These are phyloP conservation scores for Aegilops speltoides DNA, from an alignment of 176 grass and related monocot species.

Conservation along the genomic window DNA sequence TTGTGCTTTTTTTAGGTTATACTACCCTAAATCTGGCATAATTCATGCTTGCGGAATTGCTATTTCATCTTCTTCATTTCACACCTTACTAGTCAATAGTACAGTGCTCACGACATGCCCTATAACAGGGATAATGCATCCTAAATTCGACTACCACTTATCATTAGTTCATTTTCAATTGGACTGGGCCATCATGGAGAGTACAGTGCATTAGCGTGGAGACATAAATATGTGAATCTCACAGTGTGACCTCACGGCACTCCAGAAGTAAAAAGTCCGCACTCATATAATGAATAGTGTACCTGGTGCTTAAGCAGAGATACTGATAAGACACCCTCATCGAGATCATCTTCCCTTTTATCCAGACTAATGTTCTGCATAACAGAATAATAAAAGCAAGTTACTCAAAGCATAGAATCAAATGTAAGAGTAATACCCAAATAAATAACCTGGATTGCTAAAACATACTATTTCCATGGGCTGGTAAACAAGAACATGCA, in stretches of 20 bases:
- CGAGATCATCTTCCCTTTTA: constrained; percentile 85
- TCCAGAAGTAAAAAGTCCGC: background rate
- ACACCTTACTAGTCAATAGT: background rate
- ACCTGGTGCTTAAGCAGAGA: constrained; percentile 96
- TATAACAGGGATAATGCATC: background rate
- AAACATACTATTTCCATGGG: constrained; percentile 24
- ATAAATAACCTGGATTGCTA: constrained; percentile 2
- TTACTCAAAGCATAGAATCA: constrained; percentile 19
- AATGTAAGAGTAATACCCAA: constrained; percentile 1
- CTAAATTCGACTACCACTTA: background rate
- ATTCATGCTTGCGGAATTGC: background rate
- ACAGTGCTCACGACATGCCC: background rate
- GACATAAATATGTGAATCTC: constrained; percentile 10
- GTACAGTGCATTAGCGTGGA: background rate
- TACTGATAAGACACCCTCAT: constrained; percentile 77
- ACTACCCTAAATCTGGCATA: background rate
- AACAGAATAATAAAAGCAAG: constrained; percentile 35
- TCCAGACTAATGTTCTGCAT: constrained; percentile 73
- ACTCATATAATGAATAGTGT: constrained; percentile 15
- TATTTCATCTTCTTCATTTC: background rate
- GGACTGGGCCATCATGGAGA: background rate
- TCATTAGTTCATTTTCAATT: background rate
- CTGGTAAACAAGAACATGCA: background rate
- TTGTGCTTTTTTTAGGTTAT: background rate
- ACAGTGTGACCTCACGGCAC: background rate